A percentile compares a stretch with the other conserved stretches of the same genome.
phyloP scores from a whole-genome alignment of 768 basidiomycete species.

The Hygrophorus pudorinus region DNA sequence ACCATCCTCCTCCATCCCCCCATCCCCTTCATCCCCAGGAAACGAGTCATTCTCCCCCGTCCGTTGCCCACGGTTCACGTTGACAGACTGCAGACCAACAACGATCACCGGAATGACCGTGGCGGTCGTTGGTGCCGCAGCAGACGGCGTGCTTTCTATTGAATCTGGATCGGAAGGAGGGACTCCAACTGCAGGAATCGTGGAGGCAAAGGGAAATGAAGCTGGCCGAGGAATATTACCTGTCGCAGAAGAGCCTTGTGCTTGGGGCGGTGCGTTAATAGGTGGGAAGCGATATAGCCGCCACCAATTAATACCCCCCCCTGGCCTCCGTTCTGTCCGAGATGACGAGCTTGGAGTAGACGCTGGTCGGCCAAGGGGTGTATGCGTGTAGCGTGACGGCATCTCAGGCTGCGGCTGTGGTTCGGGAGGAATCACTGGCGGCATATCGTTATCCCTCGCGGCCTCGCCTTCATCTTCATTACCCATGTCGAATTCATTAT shows the following conservation, averaged over 20 bases:
- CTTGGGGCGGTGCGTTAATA: conserved; percentile 32
- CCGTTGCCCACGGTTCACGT: conserved; percentile 27
- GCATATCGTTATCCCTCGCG: conserved; percentile 14
- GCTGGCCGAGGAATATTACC: background rate
- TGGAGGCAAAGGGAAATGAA: background rate
- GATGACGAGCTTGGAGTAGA: background rate
- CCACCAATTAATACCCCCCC: conserved; percentile 68
- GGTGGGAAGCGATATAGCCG: conserved; percentile 74
- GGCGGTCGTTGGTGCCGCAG: conserved; percentile 14
- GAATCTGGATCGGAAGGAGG: background rate
- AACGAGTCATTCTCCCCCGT: conserved; percentile 3
- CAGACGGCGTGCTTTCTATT: conserved; percentile 4
- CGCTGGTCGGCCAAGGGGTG: background rate
- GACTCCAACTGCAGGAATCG: background rate
- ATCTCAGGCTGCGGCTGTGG: background rate
- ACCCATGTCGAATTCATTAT: conserved; percentile 26
- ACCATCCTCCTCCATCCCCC: conserved; percentile 5
- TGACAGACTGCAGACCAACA: conserved; percentile 72
- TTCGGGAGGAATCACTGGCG: conserved; percentile 1
- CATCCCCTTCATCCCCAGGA: conserved; percentile 4
- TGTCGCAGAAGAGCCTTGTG: conserved; percentile 4
- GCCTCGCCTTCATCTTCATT: conserved; percentile 18
- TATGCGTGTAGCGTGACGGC: background rate
- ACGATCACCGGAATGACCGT: conserved; percentile 76
- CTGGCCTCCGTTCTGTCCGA: conserved; percentile 12